A percentile compares a stretch with the other conserved stretches of the same genome.
phyloP scores from a whole-genome alignment of 2,329 filamentous ascomycete species.

The Colletotrichum theobromicola region DNA sequence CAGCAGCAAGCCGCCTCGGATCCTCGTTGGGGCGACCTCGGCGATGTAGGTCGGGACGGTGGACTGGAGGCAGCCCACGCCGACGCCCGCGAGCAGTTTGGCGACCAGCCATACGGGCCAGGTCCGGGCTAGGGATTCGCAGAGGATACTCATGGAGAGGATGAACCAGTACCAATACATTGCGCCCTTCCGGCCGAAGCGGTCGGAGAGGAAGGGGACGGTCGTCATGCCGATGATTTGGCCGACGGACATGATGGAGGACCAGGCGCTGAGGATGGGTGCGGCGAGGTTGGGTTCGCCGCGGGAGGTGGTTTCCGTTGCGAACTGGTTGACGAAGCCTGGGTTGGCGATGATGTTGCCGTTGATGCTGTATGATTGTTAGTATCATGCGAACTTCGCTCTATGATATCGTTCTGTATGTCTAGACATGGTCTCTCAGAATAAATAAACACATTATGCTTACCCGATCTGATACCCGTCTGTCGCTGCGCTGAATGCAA shows the following conservation, averaged over 20 bases:
- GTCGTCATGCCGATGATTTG: slow-evolving; percentile 43
- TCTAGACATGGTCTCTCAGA: not conserved
- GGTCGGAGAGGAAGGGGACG: slow-evolving; percentile 28
- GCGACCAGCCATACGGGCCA: slow-evolving; percentile 47
- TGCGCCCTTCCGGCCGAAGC: slow-evolving; percentile 35
- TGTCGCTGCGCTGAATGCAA: slow-evolving; percentile 30
- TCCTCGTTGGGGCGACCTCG: slow-evolving; percentile 43
- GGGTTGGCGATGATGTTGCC: slow-evolving; percentile 41
- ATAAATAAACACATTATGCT: not conserved
- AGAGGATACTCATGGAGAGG: slow-evolving; percentile 38
- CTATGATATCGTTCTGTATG: not conserved
- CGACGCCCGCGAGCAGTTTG: slow-evolving; percentile 39
- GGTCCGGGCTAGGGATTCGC: slow-evolving; percentile 37
- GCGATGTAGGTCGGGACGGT: slow-evolving; percentile 46
- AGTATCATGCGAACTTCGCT: not conserved
- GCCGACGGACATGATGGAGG: slow-evolving; percentile 42
- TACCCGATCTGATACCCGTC: slow-evolving; percentile 34
- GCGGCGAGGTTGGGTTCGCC: slow-evolving; percentile 36
- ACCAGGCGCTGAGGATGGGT: slow-evolving; percentile 40
- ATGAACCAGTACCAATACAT: slow-evolving; percentile 36
- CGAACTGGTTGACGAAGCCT: slow-evolving; percentile 41
- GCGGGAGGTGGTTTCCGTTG: slow-evolving; percentile 26
- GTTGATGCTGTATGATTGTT: slow-evolving; percentile 32
- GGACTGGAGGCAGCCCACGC: slow-evolving; percentile 46
- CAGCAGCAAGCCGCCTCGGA: slow-evolving; percentile 44